These are phyloP conservation scores for Psidium guajava DNA, from an alignment of 345 rosid species.

Conservation along the genomic window DNA sequence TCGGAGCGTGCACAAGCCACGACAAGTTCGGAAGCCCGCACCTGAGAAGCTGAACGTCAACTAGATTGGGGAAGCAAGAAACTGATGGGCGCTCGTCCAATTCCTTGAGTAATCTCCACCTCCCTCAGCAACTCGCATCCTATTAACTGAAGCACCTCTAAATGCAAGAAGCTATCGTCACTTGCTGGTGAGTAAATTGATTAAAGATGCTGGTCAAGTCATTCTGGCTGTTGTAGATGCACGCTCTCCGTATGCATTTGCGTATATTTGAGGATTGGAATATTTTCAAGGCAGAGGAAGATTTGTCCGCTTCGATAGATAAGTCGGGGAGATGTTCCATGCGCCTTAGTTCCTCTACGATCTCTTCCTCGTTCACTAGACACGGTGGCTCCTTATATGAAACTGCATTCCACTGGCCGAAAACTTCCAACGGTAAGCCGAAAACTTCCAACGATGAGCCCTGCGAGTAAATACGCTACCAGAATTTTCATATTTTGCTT, in stretches of 20 bases:
- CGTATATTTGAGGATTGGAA: background rate
- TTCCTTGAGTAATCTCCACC: background rate
- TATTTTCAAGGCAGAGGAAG: background rate
- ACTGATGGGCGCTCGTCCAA: background rate
- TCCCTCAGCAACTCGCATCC: too few species aligned
- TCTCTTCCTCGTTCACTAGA: rapidly evolving
- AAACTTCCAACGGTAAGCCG: background rate
- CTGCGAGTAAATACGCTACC: too few species aligned
- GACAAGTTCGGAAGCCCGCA: background rate
- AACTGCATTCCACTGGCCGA: rapidly evolving
- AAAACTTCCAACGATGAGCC: too few species aligned
- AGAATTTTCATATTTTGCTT: too few species aligned
- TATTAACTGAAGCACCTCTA: rapidly evolving
- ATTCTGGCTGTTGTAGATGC: too few species aligned
- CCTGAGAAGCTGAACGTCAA: rapidly evolving
- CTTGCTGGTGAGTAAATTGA: background rate
- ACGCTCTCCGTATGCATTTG: background rate
- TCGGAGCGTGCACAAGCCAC: rapidly evolving
- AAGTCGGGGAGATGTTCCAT: background rate
- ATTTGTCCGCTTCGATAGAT: rapidly evolving
- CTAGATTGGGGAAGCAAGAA: background rate
- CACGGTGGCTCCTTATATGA: too few species aligned
- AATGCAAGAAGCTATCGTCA: rapidly evolving
- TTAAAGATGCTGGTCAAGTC: rapidly evolving
- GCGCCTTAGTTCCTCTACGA: background rate